Percentiles rank a stretch among this genome's conserved stretches.
These are phyloP conservation scores for Aspergillus indologenus DNA, from an alignment of 495 filamentous ascomycete genomes.

Conservation along the genomic window DNA sequence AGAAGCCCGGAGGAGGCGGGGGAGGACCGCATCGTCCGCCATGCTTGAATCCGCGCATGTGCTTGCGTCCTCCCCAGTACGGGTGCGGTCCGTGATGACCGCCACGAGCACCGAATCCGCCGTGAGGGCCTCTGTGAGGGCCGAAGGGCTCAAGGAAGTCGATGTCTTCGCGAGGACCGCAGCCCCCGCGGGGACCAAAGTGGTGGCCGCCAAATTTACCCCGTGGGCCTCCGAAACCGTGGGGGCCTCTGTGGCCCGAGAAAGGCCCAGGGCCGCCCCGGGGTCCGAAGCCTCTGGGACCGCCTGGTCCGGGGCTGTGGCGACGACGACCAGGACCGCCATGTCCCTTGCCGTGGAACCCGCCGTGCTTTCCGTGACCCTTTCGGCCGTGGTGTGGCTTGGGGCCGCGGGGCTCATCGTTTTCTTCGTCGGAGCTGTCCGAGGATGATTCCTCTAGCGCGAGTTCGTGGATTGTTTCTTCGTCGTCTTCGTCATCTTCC, in stretches of 20 bases:
- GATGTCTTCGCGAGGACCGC: neutral
- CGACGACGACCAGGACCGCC: neutral
- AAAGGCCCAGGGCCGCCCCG: neutral
- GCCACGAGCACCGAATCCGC: neutral
- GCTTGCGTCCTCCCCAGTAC: neutral
- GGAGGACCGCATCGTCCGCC: neutral
- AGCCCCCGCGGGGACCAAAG: neutral
- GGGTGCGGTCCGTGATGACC: neutral
- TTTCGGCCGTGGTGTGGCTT: neutral
- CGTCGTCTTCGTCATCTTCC: constrained; percentile 3
- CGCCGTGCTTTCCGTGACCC: neutral
- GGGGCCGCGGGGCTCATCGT: neutral
- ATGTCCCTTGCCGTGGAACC: neutral
- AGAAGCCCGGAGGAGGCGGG: neutral
- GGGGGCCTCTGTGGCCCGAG: neutral
- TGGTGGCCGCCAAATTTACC: neutral
- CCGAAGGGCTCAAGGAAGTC: neutral
- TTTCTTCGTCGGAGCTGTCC: neutral
- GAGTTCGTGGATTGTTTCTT: neutral
- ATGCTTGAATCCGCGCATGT: constrained; percentile 4
- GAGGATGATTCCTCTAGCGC: neutral
- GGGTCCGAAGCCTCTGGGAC: neutral
- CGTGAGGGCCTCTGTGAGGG: neutral
- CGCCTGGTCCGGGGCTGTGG: neutral
- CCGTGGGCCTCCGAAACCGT: neutral